A percentile compares a stretch with the other conserved stretches of the same genome.
phyloP scores from a whole-genome alignment of 495 filamentous ascomycete genomes.

The Mycothermus thermophilus region DNA sequence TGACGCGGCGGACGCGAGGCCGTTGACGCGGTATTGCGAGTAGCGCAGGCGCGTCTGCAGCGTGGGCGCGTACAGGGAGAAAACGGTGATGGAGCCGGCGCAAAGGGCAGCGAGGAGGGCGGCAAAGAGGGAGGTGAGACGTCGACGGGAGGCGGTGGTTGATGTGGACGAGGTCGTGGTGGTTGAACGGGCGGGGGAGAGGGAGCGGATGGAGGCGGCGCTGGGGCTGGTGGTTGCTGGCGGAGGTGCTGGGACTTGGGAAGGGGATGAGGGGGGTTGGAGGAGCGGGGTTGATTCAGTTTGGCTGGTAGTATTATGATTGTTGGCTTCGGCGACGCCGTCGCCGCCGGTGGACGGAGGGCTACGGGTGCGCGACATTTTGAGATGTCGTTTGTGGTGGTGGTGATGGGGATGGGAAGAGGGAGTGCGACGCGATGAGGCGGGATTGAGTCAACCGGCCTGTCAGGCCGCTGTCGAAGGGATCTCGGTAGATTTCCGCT shows the following conservation, averaged over 20 bases:
- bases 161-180: constrained; percentile 10
- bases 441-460: constrained; percentile 1
- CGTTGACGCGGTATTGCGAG: constrained; percentile 81
- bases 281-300: constrained; percentile 16
- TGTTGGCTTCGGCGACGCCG: constrained; percentile 2
- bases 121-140: constrained; percentile 22
- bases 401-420: background rate
- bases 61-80: constrained; percentile 80
- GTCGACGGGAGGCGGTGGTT: constrained; percentile 1
- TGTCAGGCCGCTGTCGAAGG: background rate
- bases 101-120: constrained; percentile 45
- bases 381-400: background rate
- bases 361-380: background rate
- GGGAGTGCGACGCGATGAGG: background rate
- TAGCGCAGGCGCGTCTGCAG: constrained; percentile 76
- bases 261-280: constrained; percentile 20
- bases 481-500: background rate
- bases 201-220: constrained; percentile 22
- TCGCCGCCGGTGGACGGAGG: constrained; percentile 4
- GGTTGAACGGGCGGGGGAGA: constrained; percentile 12
- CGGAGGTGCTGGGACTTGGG: no score
- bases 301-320: no score
- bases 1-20: constrained; percentile 68
- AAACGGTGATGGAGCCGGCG: constrained; percentile 73
- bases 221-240: constrained; percentile 22